Evolutionary conservation across 441 rosid genomes (phyloP).

Genomic region (Theobroma grandiflorum): DNA sequence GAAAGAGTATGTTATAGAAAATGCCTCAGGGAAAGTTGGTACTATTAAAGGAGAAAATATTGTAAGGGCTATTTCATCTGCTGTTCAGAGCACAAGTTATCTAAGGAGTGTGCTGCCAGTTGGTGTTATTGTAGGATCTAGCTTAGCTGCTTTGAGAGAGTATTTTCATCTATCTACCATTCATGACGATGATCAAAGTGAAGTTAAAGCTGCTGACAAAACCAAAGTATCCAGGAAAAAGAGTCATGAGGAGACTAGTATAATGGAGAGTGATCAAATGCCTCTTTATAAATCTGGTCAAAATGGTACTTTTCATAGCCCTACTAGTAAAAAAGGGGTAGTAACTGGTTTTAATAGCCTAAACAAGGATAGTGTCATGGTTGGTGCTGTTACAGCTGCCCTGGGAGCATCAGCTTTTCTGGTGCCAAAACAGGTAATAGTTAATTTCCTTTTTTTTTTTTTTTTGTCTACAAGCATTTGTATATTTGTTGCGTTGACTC

Average conservation of each 20-base stretch:
- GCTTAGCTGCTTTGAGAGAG: constrained; percentile 92
- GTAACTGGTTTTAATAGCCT: constrained; percentile 43
- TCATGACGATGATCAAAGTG: constrained; percentile 42
- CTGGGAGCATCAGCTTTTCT: constrained; percentile 93
- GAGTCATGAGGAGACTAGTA: constrained; percentile 34
- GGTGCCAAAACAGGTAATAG: constrained; percentile 69
- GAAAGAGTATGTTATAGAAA: constrained; percentile 32
- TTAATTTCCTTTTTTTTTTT: constrained; percentile 17
- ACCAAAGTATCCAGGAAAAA: constrained; percentile 38
- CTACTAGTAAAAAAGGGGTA: constrained; percentile 39
- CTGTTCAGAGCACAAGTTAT: constrained; percentile 69
- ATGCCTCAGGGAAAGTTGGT: constrained; percentile 57
- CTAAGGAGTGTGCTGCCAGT: constrained; percentile 81
- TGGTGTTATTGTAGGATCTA: constrained; percentile 88
- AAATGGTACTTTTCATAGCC: constrained; percentile 32
- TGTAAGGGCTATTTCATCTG: constrained; percentile 73
- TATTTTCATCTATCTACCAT: constrained; percentile 63
- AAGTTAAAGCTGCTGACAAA: constrained; percentile 36
- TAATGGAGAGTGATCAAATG: constrained; percentile 33
- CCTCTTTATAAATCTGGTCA: constrained; percentile 35
- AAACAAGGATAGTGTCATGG: constrained; percentile 64
- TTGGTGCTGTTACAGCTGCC: constrained; percentile 94
- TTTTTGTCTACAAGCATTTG: neutral
- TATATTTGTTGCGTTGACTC: neutral
- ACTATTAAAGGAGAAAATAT: constrained; percentile 67